Evolutionary conservation across 192 early-diverging fungal genomes (phyloP), one percentile per base, ranked within the genome.

Genomic region (Phycomyces blakesleeanus): DNA sequence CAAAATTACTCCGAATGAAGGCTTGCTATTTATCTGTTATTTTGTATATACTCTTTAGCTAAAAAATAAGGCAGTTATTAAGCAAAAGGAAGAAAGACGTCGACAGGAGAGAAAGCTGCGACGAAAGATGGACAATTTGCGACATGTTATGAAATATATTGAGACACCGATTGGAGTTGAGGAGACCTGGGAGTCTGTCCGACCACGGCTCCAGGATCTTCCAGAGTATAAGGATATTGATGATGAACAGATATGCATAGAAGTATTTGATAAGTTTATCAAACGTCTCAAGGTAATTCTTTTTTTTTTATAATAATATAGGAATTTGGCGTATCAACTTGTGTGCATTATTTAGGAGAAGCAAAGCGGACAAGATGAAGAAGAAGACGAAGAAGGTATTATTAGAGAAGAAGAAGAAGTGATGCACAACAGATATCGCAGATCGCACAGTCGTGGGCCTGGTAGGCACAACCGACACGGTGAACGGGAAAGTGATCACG

Each of bases 101-200:
- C 71, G 86, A 27, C 76, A 85, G 55, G 87, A 88, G 57, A 89
- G 84, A 34, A 81, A 84, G 55, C 67, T 84, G 1, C 79, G 83
- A 44, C 87, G 88, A 61, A 87, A 87, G 50, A 76, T 91, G 67
- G 93, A 96, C 57, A 86, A 83, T 15, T 86, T 96, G 58, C 88
- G 83, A 60, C 85, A 81, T 51, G 74, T 81, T 22, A 75, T 98
- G 29, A 91, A 89, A 60, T 70, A 83, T 18, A 51, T 94, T 27
- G 71, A 73, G 5, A 21, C 51, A 41, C 90, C 90, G 3, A 68
- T 98, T 37, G 76, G 71, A 0, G 67, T 81, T 0, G 81, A 84
- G 5, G 71, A 81, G 1, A 80, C 59, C 0, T 98, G 93, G 93
- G 89, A 91, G 21, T 64, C 73, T 34, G 88, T 86, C 42, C 44